These are phyloP conservation scores for Blastocystis sp. DNA, from an alignment of 352 stramenopile species.

Conservation along the genomic window DNA sequence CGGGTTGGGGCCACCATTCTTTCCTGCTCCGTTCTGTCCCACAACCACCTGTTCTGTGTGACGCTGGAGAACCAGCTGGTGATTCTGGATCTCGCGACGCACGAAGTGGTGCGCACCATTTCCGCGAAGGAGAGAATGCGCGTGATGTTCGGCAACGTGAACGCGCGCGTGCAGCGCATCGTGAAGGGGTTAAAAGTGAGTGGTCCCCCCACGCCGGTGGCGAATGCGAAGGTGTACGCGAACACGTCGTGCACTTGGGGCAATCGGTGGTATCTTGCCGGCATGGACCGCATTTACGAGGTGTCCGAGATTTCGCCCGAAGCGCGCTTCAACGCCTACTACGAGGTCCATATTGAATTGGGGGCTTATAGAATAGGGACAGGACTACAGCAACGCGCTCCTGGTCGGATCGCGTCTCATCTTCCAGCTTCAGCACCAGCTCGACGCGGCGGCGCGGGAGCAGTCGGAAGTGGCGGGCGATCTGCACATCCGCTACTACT, in stretches of 20 bases:
- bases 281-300: conserved; percentile 27
- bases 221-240: conserved; percentile 9
- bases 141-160: conserved; percentile 49
- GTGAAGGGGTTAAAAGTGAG: background rate
- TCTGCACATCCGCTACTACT: conserved; percentile 9
- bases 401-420: background rate
- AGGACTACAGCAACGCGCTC: conserved; percentile 8
- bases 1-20: background rate
- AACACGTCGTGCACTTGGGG: background rate
- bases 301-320: background rate
- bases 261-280: background rate
- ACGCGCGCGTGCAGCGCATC: background rate
- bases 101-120: background rate
- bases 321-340: background rate
- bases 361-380: background rate
- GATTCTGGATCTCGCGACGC: background rate
- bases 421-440: background rate
- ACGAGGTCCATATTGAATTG: background rate
- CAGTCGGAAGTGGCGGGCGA: background rate
- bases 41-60: background rate
- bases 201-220: background rate
- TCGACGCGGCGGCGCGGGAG: background rate
- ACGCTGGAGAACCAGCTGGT: background rate
- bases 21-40: background rate
- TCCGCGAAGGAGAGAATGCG: background rate